Evolutionary conservation across 1,284 basidiomycete species (phyloP), one percentile per base, ranked within the genome.

Genomic region (Rhizoctonia solani): DNA sequence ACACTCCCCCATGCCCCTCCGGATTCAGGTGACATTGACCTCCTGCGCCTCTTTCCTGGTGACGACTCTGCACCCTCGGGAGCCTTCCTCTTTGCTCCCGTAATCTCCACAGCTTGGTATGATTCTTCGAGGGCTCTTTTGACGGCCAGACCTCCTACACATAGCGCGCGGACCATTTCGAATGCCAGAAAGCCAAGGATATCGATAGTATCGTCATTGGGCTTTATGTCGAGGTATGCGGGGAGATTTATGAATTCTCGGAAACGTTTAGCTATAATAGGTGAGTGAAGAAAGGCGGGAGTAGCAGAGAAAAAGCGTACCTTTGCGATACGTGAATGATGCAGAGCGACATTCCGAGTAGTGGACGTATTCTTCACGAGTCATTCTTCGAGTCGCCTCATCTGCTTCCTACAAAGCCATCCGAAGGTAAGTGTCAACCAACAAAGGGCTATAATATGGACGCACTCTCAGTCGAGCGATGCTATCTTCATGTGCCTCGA

Each of bases 271-370:
- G 88, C 93, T 94, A 74, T 52, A 23, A 37, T 50, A n/a, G 2
- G 16, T 41, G 42, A 54, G 54, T 14, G 14, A 68, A 53, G 16
- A 23, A 8, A 8, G 37, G 16, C 37, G 16, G 6, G 11, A 9
- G 13, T 34, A 13, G 58, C n/a, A 46, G 23, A 49, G 25, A 42
- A 32, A 59, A 11, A 39, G 75, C 79, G 49, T 39, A 92, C 93
- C 88, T 86, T 97, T 97, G 54, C 94, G 87, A 76, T 96, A 98
- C 0, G 95, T 97, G 77, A 98, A 99, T 9, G 93, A 94, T 0
- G 96, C 96, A 77, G 98, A 95, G 61, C 96, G 85, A 79, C 95
- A 98, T 74, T 98, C 95, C 1, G 95, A 95, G 76, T 98, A 99
- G 75, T 97, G 94, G 70, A 95, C 92, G 75, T 98, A 98, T 74